These are phyloP conservation scores for Skeletonema costatum DNA, from an alignment of 108 stramenopile genomes.

Conservation along the genomic window DNA sequence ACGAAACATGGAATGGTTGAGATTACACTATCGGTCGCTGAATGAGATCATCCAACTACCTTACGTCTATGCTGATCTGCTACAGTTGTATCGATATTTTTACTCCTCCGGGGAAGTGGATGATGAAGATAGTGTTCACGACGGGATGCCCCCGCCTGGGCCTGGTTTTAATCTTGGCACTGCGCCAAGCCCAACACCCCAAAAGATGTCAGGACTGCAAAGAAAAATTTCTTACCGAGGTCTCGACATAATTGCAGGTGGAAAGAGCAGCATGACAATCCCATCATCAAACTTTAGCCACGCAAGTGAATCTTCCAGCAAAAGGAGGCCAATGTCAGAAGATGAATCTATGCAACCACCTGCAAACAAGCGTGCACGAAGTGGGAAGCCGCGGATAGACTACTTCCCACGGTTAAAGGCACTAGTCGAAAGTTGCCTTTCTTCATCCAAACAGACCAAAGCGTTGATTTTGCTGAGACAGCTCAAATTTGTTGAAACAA, in stretches of 20 bases:
- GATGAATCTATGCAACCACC: conserved; percentile 54
- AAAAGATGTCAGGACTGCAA: conserved; percentile 46
- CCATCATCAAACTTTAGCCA: conserved; percentile 24
- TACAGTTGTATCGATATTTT: conserved; percentile 80
- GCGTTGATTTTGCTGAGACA: conserved; percentile 70
- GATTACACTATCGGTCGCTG: conserved; percentile 64
- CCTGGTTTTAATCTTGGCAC: conserved; percentile 49
- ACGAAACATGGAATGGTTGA: conserved; percentile 70
- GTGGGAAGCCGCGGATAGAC: conserved; percentile 68
- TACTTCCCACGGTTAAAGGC: conserved; percentile 79
- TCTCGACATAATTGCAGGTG: conserved; percentile 35
- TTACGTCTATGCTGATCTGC: conserved; percentile 75
- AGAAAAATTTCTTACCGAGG: conserved; percentile 78
- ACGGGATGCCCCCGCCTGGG: conserved; percentile 20
- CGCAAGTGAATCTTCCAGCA: conserved; percentile 37
- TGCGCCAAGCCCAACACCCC: conserved; percentile 7
- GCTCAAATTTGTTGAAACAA: conserved; percentile 75
- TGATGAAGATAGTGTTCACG: conserved; percentile 50
- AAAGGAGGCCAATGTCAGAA: conserved; percentile 53
- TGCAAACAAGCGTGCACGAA: conserved; percentile 72
- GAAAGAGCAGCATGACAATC: background rate
- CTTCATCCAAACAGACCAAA: conserved; percentile 57
- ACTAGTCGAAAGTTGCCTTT: conserved; percentile 61
- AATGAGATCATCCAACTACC: conserved; percentile 66
- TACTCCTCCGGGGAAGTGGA: conserved; percentile 67